Conservation (phyloP, 768 basidiomycete genomes). For the Pulveroboletus sp. region DNA sequence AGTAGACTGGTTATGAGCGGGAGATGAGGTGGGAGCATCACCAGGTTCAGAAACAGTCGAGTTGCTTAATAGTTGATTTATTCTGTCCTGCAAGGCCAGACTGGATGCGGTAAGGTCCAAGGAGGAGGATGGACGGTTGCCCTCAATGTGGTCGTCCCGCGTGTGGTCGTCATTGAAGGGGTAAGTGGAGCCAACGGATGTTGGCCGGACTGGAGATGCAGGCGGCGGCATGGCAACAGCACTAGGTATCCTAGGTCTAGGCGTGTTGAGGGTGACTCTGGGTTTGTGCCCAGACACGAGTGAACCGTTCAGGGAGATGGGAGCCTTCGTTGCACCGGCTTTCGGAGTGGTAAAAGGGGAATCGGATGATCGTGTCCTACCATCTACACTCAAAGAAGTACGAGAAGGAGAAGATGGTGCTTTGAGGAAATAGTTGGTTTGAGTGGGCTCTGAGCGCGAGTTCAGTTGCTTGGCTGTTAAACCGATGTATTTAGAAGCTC, state of each 20-base stretch:
- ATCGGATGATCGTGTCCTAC: conserved; percentile 31
- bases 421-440: conserved; percentile 19
- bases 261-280: conserved; percentile 41
- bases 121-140: conserved; percentile 20
- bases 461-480: conserved; percentile 82
- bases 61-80: conserved; percentile 39
- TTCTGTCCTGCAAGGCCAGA: conserved; percentile 46
- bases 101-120: conserved; percentile 37
- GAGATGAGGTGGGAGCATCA: conserved; percentile 15
- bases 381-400: conserved; percentile 35
- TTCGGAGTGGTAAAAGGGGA: conserved; percentile 73
- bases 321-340: conserved; percentile 35
- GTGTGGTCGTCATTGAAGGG: conserved; percentile 34
- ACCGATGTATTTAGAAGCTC: conserved; percentile 78
- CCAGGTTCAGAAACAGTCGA: conserved; percentile 13
- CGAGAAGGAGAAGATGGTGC: conserved; percentile 35
- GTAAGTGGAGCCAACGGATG: conserved; percentile 33
- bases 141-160: conserved; percentile 9
- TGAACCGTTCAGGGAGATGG: conserved; percentile 9
- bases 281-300: conserved; percentile 25
- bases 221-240: conserved; percentile 81
- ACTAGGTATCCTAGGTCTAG: conserved; percentile 65
- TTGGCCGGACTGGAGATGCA: conserved; percentile 47
- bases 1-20: conserved; percentile 40
- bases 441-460: conserved; percentile 32